These are phyloP conservation scores for Sporothrix brunneoviolacea DNA, from an alignment of 2,329 filamentous ascomycete species.

Conservation along the genomic window DNA sequence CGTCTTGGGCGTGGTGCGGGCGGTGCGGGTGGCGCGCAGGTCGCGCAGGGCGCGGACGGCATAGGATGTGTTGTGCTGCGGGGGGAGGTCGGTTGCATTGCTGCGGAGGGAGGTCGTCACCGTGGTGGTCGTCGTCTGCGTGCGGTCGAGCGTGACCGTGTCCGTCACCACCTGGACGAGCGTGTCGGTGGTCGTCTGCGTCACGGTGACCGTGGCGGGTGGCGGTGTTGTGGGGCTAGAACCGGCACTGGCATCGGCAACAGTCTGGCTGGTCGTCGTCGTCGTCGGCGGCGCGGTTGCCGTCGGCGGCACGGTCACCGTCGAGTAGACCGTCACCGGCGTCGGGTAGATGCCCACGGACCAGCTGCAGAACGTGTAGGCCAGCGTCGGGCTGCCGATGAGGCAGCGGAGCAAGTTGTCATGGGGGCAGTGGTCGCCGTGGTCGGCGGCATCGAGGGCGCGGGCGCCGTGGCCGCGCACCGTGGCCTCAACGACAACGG, in stretches of 20 bases:
- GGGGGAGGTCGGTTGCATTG: neutral
- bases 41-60: neutral
- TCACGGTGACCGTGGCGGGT: slow-evolving; percentile 6
- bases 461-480: no score
- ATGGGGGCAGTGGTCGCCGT: slow-evolving; percentile 14
- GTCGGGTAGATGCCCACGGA: slow-evolving; percentile 14
- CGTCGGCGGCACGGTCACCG: slow-evolving; percentile 7
- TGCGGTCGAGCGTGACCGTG: neutral
- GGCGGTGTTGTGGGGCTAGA: neutral
- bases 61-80: no score
- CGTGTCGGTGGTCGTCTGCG: neutral
- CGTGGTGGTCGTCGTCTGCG: slow-evolving; percentile 4
- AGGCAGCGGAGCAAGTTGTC: slow-evolving; percentile 16
- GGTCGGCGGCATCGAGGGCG: no score
- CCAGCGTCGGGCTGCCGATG: slow-evolving; percentile 10
- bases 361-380: slow-evolving; percentile 16
- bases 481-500: neutral
- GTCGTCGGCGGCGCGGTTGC: no score
- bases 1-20: slow-evolving; percentile 3
- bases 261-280: no score
- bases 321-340: slow-evolving; percentile 9
- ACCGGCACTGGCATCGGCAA: no score
- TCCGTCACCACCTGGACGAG: neutral
- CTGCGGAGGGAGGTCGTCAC: neutral
- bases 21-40: neutral